Evolutionary conservation across 139 green algal genomes (phyloP).

Genomic region (Coccomyxa sp.): DNA sequence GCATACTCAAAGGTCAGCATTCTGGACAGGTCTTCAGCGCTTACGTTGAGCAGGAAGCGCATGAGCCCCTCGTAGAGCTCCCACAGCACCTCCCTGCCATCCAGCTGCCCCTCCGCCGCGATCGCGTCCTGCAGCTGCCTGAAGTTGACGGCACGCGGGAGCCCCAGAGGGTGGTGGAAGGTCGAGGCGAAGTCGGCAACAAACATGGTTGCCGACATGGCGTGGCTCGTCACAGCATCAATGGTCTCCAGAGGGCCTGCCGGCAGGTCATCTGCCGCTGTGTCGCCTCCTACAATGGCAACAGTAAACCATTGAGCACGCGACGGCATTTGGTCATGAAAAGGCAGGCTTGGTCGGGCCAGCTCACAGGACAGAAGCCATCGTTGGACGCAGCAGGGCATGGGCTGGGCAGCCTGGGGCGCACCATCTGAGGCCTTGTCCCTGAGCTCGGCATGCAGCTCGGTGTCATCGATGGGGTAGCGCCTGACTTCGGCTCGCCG

Average conservation of each 20-base stretch:
- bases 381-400: neutral
- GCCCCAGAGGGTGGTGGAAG: constrained; percentile 29
- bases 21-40: constrained; percentile 13
- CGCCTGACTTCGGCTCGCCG: constrained; percentile 26
- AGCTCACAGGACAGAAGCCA: neutral
- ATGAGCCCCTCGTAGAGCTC: constrained; percentile 26
- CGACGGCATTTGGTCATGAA: neutral
- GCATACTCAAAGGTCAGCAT: too few species aligned
- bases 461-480: constrained; percentile 48
- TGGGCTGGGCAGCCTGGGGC: too few species aligned
- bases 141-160: constrained; percentile 10
- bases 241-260: constrained; percentile 11
- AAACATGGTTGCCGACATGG: constrained; percentile 19
- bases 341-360: neutral
- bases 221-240: constrained; percentile 2
- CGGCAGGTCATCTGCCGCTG: constrained; percentile 10
- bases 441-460: constrained; percentile 29
- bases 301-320: too few species aligned
- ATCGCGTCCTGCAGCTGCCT: neutral
- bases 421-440: constrained; percentile 25
- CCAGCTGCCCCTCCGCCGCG: neutral
- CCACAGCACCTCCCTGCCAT: constrained; percentile 8
- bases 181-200: constrained; percentile 41
- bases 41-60: constrained; percentile 21
- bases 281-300: neutral